Conservation (phyloP, 1,139 yeast species). For the Kodamaea arcana region DNA sequence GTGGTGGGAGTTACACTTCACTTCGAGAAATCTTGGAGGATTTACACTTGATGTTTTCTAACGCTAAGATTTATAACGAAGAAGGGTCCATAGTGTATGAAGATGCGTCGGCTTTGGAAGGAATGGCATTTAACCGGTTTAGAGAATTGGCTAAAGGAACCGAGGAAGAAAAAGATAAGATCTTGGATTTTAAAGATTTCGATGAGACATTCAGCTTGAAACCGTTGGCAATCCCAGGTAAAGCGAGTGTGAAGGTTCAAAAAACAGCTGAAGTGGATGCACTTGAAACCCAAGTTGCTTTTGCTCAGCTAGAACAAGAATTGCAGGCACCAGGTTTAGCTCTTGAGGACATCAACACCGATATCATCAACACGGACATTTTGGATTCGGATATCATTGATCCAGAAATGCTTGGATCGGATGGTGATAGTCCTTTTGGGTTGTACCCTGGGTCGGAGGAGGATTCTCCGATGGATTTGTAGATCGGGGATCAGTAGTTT, state of each 20-base stretch:
- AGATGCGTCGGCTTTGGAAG: constrained; percentile 70
- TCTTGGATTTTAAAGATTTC: constrained; percentile 46
- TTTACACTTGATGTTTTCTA: constrained; percentile 70
- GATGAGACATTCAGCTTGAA: constrained; percentile 44
- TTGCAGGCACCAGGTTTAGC: not conserved
- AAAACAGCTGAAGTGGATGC: not conserved
- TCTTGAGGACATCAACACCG: not conserved
- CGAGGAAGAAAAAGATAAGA: constrained; percentile 26
- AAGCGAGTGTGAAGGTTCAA: constrained; percentile 18
- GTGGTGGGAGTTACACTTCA: constrained; percentile 46
- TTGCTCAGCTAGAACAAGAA: not conserved
- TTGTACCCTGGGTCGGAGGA: not conserved
- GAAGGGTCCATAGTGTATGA: constrained; percentile 80
- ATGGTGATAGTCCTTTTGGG: not conserved
- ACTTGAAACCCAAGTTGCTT: not conserved
- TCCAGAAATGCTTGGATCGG: not conserved
- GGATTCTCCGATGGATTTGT: not conserved
- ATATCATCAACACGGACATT: not conserved
- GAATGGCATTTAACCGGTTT: constrained; percentile 35
- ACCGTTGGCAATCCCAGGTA: constrained; percentile 27
- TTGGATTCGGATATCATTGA: not conserved
- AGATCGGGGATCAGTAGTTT: no score
- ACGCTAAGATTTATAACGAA: constrained; percentile 85
- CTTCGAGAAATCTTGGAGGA: constrained; percentile 67
- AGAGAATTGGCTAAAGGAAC: constrained; percentile 22